A percentile compares a stretch with the other conserved stretches of the same genome.
These are phyloP conservation scores for Penicillium psychrosexuale DNA, from an alignment of 2,329 filamentous ascomycete genomes.

Conservation along the genomic window DNA sequence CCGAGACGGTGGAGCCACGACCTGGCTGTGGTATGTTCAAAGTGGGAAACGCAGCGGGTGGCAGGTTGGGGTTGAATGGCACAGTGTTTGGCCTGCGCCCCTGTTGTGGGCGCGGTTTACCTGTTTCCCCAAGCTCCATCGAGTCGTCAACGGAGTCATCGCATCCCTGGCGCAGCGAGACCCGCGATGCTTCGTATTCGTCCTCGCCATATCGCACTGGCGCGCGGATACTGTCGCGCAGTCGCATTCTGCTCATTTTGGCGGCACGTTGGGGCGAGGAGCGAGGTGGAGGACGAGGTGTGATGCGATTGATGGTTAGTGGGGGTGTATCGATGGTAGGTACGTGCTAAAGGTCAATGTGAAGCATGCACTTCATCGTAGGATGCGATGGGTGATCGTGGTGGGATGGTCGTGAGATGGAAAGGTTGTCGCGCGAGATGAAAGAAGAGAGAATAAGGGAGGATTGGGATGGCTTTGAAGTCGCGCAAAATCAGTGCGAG, in stretches of 20 bases:
- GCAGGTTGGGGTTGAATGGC: constrained; percentile 38
- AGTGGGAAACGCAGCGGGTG: constrained; percentile 44
- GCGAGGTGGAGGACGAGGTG: not conserved
- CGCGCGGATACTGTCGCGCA: constrained; percentile 31
- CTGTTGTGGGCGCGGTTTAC: not conserved
- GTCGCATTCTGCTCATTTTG: constrained; percentile 28
- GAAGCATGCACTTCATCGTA: not conserved
- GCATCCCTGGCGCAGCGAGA: not conserved
- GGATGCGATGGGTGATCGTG: not conserved
- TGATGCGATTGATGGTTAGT: not conserved
- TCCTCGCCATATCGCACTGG: constrained; percentile 31
- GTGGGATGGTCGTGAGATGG: not conserved
- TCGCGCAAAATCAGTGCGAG: not conserved
- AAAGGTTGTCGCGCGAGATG: not conserved
- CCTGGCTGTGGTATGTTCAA: constrained; percentile 22
- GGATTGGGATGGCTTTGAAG: not conserved
- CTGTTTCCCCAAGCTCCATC: not conserved
- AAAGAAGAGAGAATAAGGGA: not conserved
- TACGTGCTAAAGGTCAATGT: not conserved
- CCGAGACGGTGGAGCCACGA: not conserved
- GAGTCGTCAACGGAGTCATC: not conserved
- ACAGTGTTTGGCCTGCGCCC: not conserved
- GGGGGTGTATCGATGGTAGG: not conserved
- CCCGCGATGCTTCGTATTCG: constrained; percentile 12
- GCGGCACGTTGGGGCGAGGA: not conserved